phyloP scores from a whole-genome alignment of 163 green algal genomes.

The Prototheca cutis region DNA sequence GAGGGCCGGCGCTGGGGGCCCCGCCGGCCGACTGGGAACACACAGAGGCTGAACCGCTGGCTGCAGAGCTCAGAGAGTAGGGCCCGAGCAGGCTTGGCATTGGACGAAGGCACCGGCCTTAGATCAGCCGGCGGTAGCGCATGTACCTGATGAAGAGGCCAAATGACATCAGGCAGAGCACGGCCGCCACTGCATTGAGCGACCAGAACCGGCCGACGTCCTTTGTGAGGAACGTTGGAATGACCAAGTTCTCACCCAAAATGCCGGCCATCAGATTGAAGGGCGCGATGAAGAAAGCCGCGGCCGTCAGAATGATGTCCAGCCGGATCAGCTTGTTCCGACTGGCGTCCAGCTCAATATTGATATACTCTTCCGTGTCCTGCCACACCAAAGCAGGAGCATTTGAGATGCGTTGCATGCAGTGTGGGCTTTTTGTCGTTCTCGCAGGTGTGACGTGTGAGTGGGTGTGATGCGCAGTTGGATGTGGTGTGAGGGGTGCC shows the following conservation, averaged over 20 bases:
- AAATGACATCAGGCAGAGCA: slow-evolving; percentile 35
- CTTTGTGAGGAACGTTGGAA: slow-evolving; percentile 46
- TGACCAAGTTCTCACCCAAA: slow-evolving; percentile 74
- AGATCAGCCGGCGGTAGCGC: slow-evolving; percentile 24
- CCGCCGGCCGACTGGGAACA: no score
- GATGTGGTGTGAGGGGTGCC: no score
- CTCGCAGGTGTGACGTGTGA: no score
- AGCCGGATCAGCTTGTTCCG: slow-evolving; percentile 66
- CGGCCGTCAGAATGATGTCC: slow-evolving; percentile 63
- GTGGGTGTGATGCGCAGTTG: no score
- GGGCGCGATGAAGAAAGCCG: slow-evolving; percentile 55
- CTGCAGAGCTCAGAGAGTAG: no score
- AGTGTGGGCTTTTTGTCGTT: no score
- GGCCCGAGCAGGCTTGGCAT: no score
- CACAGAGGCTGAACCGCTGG: no score
- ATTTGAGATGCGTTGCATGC: no score
- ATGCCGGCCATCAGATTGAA: slow-evolving; percentile 61
- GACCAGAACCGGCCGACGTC: slow-evolving; percentile 32
- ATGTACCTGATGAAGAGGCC: slow-evolving; percentile 43
- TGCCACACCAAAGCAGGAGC: no score
- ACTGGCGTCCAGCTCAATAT: slow-evolving; percentile 58
- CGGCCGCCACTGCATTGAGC: slow-evolving; percentile 30
- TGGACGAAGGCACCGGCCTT: not conserved
- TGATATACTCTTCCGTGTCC: slow-evolving; percentile 54
- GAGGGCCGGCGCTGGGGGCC: no score